Base-by-base conservation (phyloP, 2,329 filamentous ascomycete species). In the Monosporascus sp. region DNA sequence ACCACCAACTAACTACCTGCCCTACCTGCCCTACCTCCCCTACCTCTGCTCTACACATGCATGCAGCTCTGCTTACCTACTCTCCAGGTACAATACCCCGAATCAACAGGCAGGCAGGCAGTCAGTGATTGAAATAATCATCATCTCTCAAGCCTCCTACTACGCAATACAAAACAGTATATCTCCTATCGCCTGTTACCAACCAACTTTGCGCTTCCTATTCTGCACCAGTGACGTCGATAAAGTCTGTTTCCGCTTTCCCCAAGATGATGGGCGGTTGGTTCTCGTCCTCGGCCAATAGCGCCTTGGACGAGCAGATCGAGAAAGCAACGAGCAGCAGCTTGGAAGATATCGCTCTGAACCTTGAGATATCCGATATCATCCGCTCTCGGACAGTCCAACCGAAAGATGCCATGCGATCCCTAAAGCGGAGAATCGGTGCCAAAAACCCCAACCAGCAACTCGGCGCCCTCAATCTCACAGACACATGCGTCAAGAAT, bases 391-490 rank as follows among this genome's bases (percentile, higher is more conserved):
- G 97, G 77, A 96, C 91, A 18, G 93, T 99, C 49, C 91, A 92
- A 70, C 93, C 94, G 51, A 97, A 93, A 72, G 94, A 99, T 73
- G 94, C 94, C 57, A 99, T 99, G 94, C 89, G 91, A 70, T 93
- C 90, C 44, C 77, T 99, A 65, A 97, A 97, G 76, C 85, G 85
- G 68, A 86, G 94, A 70, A 91, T 99, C 77, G 91, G 90, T 72
- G 91, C 96, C 78, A 96, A 92, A 79, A 99, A 99, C 68, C 94
- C 94, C 37, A 99, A 99, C 70, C 86, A 94, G 37, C 94, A 99
- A 75, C 79, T 99, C 37, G 94, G 92, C 62, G 89, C 94, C n/a
- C 75, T 99, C 51, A 95, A 94, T 71, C 86, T 99, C 65, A 96
- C 92, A 60, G 94, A 99, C 74, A 97, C 94, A 1, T 99, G 94